Evolutionary conservation across 768 basidiomycete genomes (phyloP), one percentile per base, ranked within the genome.

Genomic region (Suillus brevipes): DNA sequence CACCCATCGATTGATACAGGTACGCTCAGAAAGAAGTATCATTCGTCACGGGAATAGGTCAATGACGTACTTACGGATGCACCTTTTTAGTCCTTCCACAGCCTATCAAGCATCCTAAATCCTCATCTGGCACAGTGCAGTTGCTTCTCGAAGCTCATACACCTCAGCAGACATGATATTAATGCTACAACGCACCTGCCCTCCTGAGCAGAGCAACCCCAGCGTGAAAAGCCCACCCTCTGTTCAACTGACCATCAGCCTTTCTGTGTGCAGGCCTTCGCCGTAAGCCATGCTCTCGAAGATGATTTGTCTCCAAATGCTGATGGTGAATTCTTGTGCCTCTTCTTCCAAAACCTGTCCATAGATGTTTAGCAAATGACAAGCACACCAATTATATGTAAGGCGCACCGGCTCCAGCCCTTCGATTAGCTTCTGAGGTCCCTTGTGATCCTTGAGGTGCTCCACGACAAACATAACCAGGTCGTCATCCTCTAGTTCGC

Each of bases 221-320:
- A 68, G 66, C 67, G 66, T 69, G 65, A 65, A 57, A 69, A 65
- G 38, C 55, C 40, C 65, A 60, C 66, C 59, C 62, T 65, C 50
- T 53, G 47, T 63, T 62, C 65, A 89, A 77, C 92, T 91, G 72
- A 94, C 89, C 79, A 91, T 82, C 86, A 92, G 87, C 75, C 85
- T 86, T 70, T 94, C 94, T 31, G 94, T 95, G 71, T 91, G 87
- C 66, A 97, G 82, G 47, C 94, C 94, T 77, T 95, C 92, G 67
- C 87, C 89, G 75, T 93, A 95, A 34, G 95, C 92, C 87, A 94
- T 91, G 72, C 94, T 95, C 82, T 98, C 95, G 74, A 97, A 97
- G 60, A 95, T 92, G 70, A 97, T 85, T 78, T 94, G 92, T 62
- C 94, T 87, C 95, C 95, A 98, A 57, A 97, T 82, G 66, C 83